phyloP scores from a whole-genome alignment of 116 monocot species.

The Dioscorea cayenensis region DNA sequence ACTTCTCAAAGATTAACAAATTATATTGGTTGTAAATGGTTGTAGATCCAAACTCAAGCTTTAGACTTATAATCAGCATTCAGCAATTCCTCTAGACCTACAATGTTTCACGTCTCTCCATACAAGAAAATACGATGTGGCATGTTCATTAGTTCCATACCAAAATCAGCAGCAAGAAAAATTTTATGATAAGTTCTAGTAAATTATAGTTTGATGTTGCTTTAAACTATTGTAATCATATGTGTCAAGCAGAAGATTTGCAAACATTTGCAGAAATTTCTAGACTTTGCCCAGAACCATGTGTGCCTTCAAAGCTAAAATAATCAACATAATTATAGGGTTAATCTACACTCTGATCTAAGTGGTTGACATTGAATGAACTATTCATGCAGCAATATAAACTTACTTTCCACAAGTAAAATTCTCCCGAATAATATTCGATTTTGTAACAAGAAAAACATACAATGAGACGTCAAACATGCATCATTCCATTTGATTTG shows the following conservation, averaged over 20 bases:
- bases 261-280: too few relatives aligned
- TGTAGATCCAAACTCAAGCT: background rate
- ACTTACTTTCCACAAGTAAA: background rate
- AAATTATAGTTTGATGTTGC: background rate
- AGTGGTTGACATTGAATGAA: background rate
- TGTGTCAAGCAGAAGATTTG: too few relatives aligned
- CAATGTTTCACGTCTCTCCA: slow-evolving; percentile 34
- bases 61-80: too few relatives aligned
- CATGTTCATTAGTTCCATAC: slow-evolving; percentile 38
- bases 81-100: too few relatives aligned
- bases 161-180: slow-evolving; percentile 55
- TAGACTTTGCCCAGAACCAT: too few relatives aligned
- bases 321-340: background rate
- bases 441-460: too few relatives aligned
- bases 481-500: too few relatives aligned
- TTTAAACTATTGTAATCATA: too few relatives aligned
- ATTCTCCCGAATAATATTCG: too few relatives aligned
- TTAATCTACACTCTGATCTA: background rate
- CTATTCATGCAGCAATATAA: background rate
- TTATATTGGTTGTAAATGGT: background rate
- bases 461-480: too few relatives aligned
- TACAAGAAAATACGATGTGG: slow-evolving; percentile 56
- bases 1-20: background rate
- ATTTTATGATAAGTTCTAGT: slow-evolving; percentile 41
- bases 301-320: too few relatives aligned